Percentiles rank a stretch among this genome's conserved stretches.
These are phyloP conservation scores for Gaeumannomyces sp. DNA, from an alignment of 2,329 filamentous ascomycete species.

Conservation along the genomic window DNA sequence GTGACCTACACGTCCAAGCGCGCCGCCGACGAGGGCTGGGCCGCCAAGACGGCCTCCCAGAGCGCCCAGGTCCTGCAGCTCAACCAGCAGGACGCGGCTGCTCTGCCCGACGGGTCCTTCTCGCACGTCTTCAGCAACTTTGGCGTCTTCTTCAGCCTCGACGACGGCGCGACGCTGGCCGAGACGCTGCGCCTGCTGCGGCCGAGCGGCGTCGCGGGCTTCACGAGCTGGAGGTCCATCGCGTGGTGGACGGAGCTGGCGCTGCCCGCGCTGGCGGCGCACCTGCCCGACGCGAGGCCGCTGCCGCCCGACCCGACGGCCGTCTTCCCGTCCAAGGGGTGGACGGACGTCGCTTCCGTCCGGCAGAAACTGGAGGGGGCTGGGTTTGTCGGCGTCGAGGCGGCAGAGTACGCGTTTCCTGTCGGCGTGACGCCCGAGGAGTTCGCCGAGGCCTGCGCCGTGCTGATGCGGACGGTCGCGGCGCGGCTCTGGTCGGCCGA, in stretches of 20 bases:
- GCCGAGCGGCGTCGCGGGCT: conserved; percentile 6
- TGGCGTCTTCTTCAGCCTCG: conserved; percentile 3
- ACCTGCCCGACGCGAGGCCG: not conserved
- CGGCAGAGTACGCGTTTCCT: not conserved
- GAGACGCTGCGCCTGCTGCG: conserved; percentile 4
- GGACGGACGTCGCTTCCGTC: not conserved
- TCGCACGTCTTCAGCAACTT: conserved; percentile 8
- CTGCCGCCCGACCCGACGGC: not conserved
- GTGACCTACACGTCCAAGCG: not conserved
- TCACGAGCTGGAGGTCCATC: conserved; percentile 4
- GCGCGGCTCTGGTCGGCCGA: conserved; percentile 3
- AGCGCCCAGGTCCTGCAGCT: not conserved
- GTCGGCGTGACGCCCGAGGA: not conserved
- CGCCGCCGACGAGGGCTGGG: not conserved
- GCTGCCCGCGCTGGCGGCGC: conserved; percentile 49
- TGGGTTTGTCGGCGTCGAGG: conserved; percentile 5
- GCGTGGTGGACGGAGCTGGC: conserved; percentile 19
- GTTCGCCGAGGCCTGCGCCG: conserved; percentile 1
- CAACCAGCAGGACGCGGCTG: not conserved
- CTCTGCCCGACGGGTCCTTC: not conserved
- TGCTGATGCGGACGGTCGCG: not conserved
- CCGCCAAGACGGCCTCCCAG: not conserved
- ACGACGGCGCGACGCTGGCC: not conserved
- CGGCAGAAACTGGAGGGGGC: not conserved
- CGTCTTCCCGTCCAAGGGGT: conserved; percentile 5